A percentile compares a stretch with the other conserved stretches of the same genome.
Evolutionary conservation across 345 rosid species (phyloP).

Genomic region (Eucalyptus tenuipes): DNA sequence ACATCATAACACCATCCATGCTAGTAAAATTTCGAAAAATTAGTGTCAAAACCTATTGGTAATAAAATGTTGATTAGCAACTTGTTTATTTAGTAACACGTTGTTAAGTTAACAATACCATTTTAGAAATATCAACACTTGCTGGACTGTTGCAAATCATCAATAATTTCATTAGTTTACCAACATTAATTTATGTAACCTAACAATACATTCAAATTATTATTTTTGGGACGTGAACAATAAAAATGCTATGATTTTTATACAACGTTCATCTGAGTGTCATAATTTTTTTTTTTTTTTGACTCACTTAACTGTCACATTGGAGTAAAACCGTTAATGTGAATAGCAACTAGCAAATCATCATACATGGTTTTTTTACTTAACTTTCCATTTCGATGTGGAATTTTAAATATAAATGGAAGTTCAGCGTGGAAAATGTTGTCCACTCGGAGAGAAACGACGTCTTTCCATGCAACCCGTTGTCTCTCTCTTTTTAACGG

Average conservation of each 20-base stretch:
- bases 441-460: too few species aligned
- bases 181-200: background rate
- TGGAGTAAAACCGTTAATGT: too few species aligned
- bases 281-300: too few species aligned
- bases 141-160: rapidly evolving
- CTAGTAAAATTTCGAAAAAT: background rate
- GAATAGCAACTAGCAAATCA: too few species aligned
- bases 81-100: too few species aligned
- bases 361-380: background rate
- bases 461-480: background rate
- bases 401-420: background rate
- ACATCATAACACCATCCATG: background rate
- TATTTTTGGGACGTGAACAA: rapidly evolving
- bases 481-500: background rate
- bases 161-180: background rate
- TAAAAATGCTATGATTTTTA: rapidly evolving
- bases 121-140: rapidly evolving
- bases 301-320: rapidly evolving
- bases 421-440: background rate
- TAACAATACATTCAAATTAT: rapidly evolving
- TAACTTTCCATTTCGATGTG: background rate
- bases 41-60: background rate
- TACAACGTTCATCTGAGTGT: rapidly evolving
- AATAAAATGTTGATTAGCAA: background rate
- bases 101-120: too few species aligned